Evolutionary conservation across 2,329 filamentous ascomycete species (phyloP), one percentile per base, ranked within the genome.

Genomic region (Ilyonectria mors-panacis): DNA sequence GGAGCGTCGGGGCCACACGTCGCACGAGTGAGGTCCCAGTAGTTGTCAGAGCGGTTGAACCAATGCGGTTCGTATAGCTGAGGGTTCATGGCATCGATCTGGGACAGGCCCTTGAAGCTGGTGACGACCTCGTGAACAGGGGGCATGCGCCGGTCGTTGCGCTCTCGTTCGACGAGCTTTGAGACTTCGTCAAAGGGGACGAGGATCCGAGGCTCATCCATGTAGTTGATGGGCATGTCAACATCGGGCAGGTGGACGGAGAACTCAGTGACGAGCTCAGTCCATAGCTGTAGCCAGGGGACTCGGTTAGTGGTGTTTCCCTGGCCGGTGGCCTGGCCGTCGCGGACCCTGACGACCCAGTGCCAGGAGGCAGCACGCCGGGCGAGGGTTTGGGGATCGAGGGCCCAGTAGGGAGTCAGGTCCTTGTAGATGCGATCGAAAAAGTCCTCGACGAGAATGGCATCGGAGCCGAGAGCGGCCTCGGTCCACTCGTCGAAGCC

Each of bases 361-460:
- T 81, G 79, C 79, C 83, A 85, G 6, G 80, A 74, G n/a, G 79
- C 77, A 51, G 85, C 84, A 44, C 82, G 79, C 39, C 75, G 71
- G 51, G 78, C 77, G 12, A 81, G 76, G 55, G 82, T 79, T 35
- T 80, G 77, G 19, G 82, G 78, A 35, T 87, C 84, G 37, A 89
- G 78, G 2, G 82, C 87, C 89, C 88, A 91, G 73, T 88, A 90
- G 2, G 89, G 89, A 51, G 85, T 81, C 59, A 91, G 73, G 74
- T 92, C 89, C 69, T 89, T 85, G 80, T 90, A 89, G 64, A 91
- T 88, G 66, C 89, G 88, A 73, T 90, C 87, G 78, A 90, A 91
- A 73, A 88, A 91, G 60, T 89, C 86, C 73, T 91, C 89, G 44
- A 91, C 82, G 10, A 91, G 81, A 62, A 90, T 78, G n/a, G 87